phyloP scores from a whole-genome alignment of 345 rosid genomes.

The Lepidium sativum region DNA sequence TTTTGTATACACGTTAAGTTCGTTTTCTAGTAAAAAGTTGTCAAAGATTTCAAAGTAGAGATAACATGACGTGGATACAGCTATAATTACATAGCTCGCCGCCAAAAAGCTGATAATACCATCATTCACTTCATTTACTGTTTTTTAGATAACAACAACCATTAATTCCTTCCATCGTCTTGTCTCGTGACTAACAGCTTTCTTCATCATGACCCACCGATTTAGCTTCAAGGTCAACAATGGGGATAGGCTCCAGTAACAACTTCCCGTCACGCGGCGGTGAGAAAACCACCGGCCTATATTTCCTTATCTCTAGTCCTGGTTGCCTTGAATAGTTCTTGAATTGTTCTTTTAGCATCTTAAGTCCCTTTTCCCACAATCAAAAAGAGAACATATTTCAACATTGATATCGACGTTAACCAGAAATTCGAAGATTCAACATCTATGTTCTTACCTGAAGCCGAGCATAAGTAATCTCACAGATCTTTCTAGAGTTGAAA shows the following conservation, averaged over 20 bases:
- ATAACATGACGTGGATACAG: conserved; percentile 12
- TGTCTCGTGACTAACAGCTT: conserved; percentile 5
- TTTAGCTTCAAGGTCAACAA: conserved; percentile 23
- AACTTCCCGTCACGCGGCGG: conserved; percentile 78
- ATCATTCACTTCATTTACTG: conserved; percentile 9
- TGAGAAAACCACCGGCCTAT: conserved; percentile 69
- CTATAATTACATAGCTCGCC: conserved; percentile 18
- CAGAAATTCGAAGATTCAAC: neutral
- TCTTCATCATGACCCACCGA: neutral
- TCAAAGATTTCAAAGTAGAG: neutral
- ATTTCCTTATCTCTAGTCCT: conserved; percentile 46
- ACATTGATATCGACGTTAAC: too few species aligned
- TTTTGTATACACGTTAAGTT: neutral
- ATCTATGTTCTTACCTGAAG: conserved; percentile 59
- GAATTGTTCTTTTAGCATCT: conserved; percentile 74
- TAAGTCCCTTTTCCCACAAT: conserved; percentile 46
- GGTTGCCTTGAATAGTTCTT: conserved; percentile 77
- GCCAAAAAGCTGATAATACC: conserved; percentile 19
- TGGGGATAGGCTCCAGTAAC: conserved; percentile 42
- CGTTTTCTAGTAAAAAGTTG: neutral
- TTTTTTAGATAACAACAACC: neutral
- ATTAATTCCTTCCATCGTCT: conserved; percentile 12
- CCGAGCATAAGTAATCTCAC: conserved; percentile 85
- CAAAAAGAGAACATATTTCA: neutral
- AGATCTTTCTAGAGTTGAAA: conserved; percentile 70